A percentile compares a stretch with the other conserved stretches of the same genome.
phyloP scores from a whole-genome alignment of 2,329 filamentous ascomycete species.

The Penicillium sp. region DNA sequence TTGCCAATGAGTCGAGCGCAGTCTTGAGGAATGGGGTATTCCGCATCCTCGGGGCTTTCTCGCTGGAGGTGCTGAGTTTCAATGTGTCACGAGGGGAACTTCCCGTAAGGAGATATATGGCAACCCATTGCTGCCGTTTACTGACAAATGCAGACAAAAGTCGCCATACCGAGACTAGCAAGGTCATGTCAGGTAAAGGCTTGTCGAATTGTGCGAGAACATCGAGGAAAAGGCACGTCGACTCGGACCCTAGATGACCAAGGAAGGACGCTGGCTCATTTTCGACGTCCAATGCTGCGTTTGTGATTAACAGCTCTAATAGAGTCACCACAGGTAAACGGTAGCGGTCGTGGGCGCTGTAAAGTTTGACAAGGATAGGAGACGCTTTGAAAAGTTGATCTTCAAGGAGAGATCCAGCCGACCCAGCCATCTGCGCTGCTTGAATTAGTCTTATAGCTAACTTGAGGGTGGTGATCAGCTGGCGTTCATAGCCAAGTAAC shows the following conservation, averaged over 20 bases:
- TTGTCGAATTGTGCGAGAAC: slow-evolving; percentile 72
- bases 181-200: slow-evolving; percentile 62
- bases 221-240: slow-evolving; percentile 78
- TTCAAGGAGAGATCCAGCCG: slow-evolving; percentile 64
- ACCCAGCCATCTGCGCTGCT: slow-evolving; percentile 61
- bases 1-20: slow-evolving; percentile 67
- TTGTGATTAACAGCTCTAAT: slow-evolving; percentile 68
- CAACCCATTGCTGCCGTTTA: slow-evolving; percentile 93
- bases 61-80: slow-evolving; percentile 41
- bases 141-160: slow-evolving; percentile 82
- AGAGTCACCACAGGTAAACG: slow-evolving; percentile 63
- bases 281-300: slow-evolving; percentile 57
- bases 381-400: slow-evolving; percentile 76
- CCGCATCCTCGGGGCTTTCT: slow-evolving; percentile 48
- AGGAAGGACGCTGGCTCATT: slow-evolving; percentile 91
- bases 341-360: slow-evolving; percentile 65
- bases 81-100: slow-evolving; percentile 75
- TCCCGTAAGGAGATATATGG: slow-evolving; percentile 86
- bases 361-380: slow-evolving; percentile 71
- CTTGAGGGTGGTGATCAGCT: slow-evolving; percentile 61
- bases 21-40: slow-evolving; percentile 67
- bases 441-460: slow-evolving; percentile 69
- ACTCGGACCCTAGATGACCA: slow-evolving; percentile 77
- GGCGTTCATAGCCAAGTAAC: slow-evolving; percentile 54
- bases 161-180: slow-evolving; percentile 72